Conservation (phyloP, 768 basidiomycete species). For the Tricholoma sp. region DNA sequence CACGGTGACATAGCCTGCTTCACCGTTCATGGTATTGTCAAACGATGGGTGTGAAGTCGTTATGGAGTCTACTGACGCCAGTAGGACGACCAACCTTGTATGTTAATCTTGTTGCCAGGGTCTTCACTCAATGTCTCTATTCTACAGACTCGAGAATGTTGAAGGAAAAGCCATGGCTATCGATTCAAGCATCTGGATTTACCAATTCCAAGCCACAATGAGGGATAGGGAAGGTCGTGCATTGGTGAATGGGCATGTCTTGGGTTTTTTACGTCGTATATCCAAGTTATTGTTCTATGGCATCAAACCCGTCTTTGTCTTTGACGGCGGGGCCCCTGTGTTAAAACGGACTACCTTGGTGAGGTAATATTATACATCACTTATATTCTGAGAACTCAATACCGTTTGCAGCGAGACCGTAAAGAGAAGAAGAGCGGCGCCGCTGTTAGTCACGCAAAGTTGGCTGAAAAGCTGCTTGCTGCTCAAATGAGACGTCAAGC, state of each 20-base stretch:
- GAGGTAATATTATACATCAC: constrained; percentile 19
- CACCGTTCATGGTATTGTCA: constrained; percentile 6
- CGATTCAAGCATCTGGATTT: constrained; percentile 99
- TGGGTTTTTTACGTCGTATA: constrained; percentile 87
- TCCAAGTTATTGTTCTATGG: constrained; percentile 95
- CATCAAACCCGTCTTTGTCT: constrained; percentile 97
- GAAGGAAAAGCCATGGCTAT: constrained; percentile 96
- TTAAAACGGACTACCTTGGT: constrained; percentile 90
- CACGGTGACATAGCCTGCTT: too few species aligned
- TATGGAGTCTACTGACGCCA: constrained; percentile 91
- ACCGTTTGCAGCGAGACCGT: constrained; percentile 60
- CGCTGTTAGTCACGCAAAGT: constrained; percentile 73
- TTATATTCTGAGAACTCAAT: not conserved
- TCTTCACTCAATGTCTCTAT: not conserved
- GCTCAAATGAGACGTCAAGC: constrained; percentile 92
- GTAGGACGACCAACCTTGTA: constrained; percentile 92
- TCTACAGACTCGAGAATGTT: constrained; percentile 78
- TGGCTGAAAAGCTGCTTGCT: constrained; percentile 89
- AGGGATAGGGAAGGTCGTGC: constrained; percentile 92
- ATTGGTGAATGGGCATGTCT: constrained; percentile 87
- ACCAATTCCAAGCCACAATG: constrained; percentile 99
- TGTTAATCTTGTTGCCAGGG: constrained; percentile 20
- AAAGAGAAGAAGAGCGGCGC: constrained; percentile 91
- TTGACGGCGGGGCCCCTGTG: constrained; percentile 93
- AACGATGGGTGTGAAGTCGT: constrained; percentile 91